Percentiles rank a stretch among this genome's conserved stretches.
Conservation (phyloP, 2,329 filamentous ascomycete species). For the Epichloe typhina region DNA sequence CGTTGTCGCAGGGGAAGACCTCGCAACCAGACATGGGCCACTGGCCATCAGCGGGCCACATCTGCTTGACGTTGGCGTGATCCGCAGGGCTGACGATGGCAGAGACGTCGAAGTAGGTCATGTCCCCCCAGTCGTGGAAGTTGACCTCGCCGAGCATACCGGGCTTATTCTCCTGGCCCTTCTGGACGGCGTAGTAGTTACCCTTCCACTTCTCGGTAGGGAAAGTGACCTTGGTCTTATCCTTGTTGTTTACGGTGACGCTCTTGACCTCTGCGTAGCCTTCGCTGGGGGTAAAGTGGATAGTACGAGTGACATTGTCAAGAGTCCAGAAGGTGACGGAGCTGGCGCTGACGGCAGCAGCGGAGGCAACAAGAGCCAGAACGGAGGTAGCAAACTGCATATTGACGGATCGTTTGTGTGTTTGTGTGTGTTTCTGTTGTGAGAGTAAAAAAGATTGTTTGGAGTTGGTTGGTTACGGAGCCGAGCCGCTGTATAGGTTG, state of each 20-base stretch:
- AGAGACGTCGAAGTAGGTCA: constrained; percentile 45
- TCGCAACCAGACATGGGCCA: constrained; percentile 36
- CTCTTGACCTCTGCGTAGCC: constrained; percentile 22
- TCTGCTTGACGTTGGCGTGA: constrained; percentile 37
- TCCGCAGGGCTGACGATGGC: constrained; percentile 42
- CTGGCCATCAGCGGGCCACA: constrained; percentile 30
- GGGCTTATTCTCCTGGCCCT: constrained; percentile 26
- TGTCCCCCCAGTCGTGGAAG: constrained; percentile 33
- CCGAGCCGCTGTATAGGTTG: not conserved
- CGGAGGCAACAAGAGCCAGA: constrained; percentile 29
- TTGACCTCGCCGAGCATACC: constrained; percentile 42
- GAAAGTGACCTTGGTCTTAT: constrained; percentile 28
- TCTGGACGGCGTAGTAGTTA: constrained; percentile 36
- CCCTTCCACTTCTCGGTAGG: constrained; percentile 30
- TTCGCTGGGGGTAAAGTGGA: constrained; percentile 36
- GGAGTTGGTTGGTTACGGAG: constrained; percentile 4
- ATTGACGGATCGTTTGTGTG: constrained; percentile 18
- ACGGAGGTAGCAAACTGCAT: constrained; percentile 41
- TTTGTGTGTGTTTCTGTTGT: constrained; percentile 2
- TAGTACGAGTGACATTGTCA: constrained; percentile 34
- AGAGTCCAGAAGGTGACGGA: constrained; percentile 48
- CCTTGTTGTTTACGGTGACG: constrained; percentile 25
- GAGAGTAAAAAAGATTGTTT: constrained; percentile 8
- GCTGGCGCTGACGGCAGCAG: constrained; percentile 28
- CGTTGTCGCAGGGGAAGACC: constrained; percentile 37